Evolutionary conservation across 352 stramenopile genomes (phyloP).

Genomic region (Phytopythium mirpurense): DNA sequence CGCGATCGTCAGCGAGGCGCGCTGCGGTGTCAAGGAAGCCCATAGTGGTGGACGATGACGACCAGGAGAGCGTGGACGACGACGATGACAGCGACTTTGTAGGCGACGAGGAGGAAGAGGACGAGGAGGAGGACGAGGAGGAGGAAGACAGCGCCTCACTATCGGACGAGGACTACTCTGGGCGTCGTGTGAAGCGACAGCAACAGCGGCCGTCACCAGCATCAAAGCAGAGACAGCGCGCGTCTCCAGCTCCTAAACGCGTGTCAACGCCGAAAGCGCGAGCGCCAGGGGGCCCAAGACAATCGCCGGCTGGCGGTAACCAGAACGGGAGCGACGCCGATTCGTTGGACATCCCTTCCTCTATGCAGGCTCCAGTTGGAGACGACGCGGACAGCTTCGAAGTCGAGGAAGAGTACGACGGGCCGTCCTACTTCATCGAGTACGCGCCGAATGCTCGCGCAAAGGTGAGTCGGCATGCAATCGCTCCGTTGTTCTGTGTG

Average conservation of each 20-base stretch:
- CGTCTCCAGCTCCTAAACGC: not conserved
- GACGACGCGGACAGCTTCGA: slow-evolving; percentile 20
- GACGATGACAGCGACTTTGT: slow-evolving; percentile 52
- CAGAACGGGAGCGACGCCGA: slow-evolving; percentile 21
- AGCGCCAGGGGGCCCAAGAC: not conserved
- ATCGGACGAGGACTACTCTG: slow-evolving; percentile 5
- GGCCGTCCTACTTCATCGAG: slow-evolving; percentile 61
- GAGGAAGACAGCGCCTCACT: slow-evolving; percentile 21
- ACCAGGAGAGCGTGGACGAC: slow-evolving; percentile 20
- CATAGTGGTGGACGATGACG: slow-evolving; percentile 9
- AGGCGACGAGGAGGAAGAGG: slow-evolving; percentile 23
- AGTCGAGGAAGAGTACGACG: slow-evolving; percentile 35
- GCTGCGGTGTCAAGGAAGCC: not conserved
- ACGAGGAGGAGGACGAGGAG: slow-evolving; percentile 25
- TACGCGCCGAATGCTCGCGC: slow-evolving; percentile 53
- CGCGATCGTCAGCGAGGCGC: not conserved
- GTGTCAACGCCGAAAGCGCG: slow-evolving; percentile 3
- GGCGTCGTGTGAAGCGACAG: slow-evolving; percentile 7
- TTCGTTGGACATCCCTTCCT: slow-evolving; percentile 27
- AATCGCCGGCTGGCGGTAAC: not conserved
- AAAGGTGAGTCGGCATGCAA: slow-evolving; percentile 43
- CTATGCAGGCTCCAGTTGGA: slow-evolving; percentile 6
- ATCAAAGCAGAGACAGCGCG: slow-evolving; percentile 6
- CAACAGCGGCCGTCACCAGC: slow-evolving; percentile 8
- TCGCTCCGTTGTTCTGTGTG: no score